Evolutionary conservation across 2,329 filamentous ascomycete species (phyloP), one percentile per base, ranked within the genome.

Genomic region (Zymoseptoria pseudotritici): DNA sequence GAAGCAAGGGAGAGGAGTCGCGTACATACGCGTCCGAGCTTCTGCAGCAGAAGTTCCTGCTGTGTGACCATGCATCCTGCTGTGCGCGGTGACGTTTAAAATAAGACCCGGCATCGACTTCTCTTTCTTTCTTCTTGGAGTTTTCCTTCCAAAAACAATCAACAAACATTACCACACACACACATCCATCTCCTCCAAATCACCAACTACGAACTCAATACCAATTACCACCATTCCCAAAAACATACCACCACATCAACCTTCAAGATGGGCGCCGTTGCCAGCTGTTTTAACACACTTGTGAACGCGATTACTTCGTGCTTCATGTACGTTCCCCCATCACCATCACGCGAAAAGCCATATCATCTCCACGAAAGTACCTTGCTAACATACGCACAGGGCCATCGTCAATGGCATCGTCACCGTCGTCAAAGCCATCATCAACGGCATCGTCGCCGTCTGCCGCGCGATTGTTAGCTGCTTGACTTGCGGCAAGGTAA

Each of bases 221-320:
- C 56, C 50, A 49, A 49, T 55, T 50, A 58, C 31, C 19, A 31
- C n/a, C 24, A 55, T 50, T 50, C 24, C 55, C 57, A 29, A 62
- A 24, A 51, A 55, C 58, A 54, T 50, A 52, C 50, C 19, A 61
- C 61, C 22, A 11, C 13, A 13, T 54, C 58, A 62, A 69, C 67
- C 62, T 57, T 70, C 76, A 86, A 75, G 67, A 93, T 94, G 90
- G 90, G 90, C 78, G 89, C 87, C 76, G 86, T 94, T 71, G 80
- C 91, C 67, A 92, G 89, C 74, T 92, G 89, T 73, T 74, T 78
- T 68, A 65, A 75, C 58, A 66, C 71, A 62, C 65, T 78, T 66
- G 74, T 79, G 70, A 71, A 74, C 60, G 76, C 76, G 52, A 79
- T 79, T 66, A 77, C 76, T 62, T 71, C 73, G 61, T 75, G 73